phyloP scores from a whole-genome alignment of 345 rosid species.

The Corchorus olitorius region DNA sequence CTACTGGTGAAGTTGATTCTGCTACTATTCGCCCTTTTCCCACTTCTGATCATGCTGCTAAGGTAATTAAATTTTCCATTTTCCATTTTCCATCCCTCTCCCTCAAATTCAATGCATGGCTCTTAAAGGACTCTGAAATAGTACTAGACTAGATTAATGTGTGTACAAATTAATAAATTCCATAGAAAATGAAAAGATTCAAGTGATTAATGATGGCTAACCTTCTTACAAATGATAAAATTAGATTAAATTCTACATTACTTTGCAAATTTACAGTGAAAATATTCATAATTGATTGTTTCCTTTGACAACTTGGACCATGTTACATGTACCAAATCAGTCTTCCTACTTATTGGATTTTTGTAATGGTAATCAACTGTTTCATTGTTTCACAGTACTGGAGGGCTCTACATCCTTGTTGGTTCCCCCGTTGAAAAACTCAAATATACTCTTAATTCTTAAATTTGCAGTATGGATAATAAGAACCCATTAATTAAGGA shows the following conservation, averaged over 20 bases:
- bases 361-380: not conserved
- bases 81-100: not conserved
- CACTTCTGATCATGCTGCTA: conserved; percentile 36
- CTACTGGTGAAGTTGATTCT: conserved; percentile 95
- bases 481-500: too few species aligned
- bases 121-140: not conserved
- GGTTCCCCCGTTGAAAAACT: not conserved
- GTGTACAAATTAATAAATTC: not conserved
- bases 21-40: conserved; percentile 80
- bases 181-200: not conserved
- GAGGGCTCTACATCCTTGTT: not conserved
- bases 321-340: not conserved
- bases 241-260: not conserved
- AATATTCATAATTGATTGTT: not conserved
- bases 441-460: not conserved
- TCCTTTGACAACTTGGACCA: not conserved
- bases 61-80: too few species aligned
- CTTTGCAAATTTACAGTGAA: not conserved
- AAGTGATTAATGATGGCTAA: not conserved
- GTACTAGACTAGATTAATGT: not conserved
- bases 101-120: not conserved
- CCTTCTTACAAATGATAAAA: not conserved
- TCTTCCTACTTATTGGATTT: not conserved
- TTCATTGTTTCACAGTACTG: not conserved
- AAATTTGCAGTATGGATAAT: too few species aligned